Base-by-base conservation (phyloP, 2,329 filamentous ascomycete genomes). In the Colletotrichum lini region DNA sequence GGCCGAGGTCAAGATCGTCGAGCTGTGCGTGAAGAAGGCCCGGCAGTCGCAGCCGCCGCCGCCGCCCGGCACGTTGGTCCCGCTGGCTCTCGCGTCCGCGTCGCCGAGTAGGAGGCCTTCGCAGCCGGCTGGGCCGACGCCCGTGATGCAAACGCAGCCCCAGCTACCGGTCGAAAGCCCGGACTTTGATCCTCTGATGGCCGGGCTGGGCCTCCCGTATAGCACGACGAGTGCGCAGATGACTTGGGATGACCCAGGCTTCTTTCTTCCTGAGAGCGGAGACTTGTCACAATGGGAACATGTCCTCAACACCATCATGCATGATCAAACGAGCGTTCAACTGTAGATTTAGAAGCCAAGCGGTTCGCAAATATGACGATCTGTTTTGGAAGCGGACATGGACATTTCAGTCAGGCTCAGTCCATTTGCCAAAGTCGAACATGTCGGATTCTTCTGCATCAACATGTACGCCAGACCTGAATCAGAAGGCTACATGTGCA, bases 1-100 rank as follows among this genome's bases (percentile, higher is more conserved):
- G 1, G 81, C 81, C 0, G 82, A 84, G 73, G 79, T 84, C 16
- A 82, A 82, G 66, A 80, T 84, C 0, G 78, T 83, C 44, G 82
- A 84, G 74, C 75, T 84, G 10, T 84, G 82, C 73, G 81, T 84
- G 58, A 69, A 75, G 4, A 77, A 70, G 21, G 71, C 73, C 3
- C 67, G 68, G 13, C 74, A 74, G 18, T 69, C 70, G 8, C 65
- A 68, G 12, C 67, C 62, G 0, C 63, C 62, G 0, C 63, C 62
- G 0, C 50, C 65, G 16, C 23, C 58, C 1, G 59, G 45, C 1
- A 30, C 59, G 0, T 26, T 62, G 30, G 47, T 67, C 2, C 68
- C 68, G 0, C 15, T 71, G 1, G 52, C 65, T 38, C 30, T 67
- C 1, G 65, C 58, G 1, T 58, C 57, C 0, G 68, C 68, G 5